These are phyloP conservation scores for Globisporangium canariense DNA, from an alignment of 352 stramenopile species.

Conservation along the genomic window DNA sequence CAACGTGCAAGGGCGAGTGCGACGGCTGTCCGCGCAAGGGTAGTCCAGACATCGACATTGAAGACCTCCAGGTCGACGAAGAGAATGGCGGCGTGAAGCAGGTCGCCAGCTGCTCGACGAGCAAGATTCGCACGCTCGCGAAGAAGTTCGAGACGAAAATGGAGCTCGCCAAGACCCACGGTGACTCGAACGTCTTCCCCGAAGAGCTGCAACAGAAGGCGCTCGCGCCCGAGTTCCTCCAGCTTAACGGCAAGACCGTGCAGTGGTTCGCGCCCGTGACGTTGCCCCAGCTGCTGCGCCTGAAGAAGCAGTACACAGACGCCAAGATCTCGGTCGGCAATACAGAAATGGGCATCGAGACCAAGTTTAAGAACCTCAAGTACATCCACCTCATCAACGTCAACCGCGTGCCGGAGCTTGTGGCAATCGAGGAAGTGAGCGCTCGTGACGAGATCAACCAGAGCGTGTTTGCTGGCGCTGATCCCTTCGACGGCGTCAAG, in stretches of 20 bases:
- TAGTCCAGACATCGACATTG: conserved; percentile 46
- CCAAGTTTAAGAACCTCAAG: conserved; percentile 91
- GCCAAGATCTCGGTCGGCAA: conserved; percentile 96
- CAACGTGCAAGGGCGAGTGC: conserved; percentile 65
- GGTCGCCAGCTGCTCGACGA: conserved; percentile 59
- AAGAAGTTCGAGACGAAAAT: conserved; percentile 29
- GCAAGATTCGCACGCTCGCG: conserved; percentile 58
- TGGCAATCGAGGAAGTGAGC: conserved; percentile 38
- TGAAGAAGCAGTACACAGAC: conserved; percentile 81
- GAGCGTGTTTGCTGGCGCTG: conserved; percentile 29
- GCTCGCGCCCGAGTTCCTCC: conserved; percentile 45
- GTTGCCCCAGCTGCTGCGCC: conserved; percentile 81
- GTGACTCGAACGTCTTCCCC: conserved; percentile 37
- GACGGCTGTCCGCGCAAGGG: conserved; percentile 61
- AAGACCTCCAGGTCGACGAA: conserved; percentile 36
- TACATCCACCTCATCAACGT: conserved; percentile 73
- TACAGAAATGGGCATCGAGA: conserved; percentile 96
- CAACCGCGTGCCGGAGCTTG: conserved; percentile 61
- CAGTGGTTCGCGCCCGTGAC: conserved; percentile 93
- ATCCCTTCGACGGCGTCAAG: conserved; percentile 58
- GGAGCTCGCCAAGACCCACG: conserved; percentile 21
- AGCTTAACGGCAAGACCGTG: conserved; percentile 65
- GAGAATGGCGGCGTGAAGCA: conserved; percentile 27
- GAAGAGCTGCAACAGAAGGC: conserved; percentile 59
- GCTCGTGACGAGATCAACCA: conserved; percentile 50